Percentiles rank a stretch among this genome's conserved stretches.
These are phyloP conservation scores for Rhipidocladum racemiflorum DNA, from an alignment of 176 grass and related monocot species.

Conservation along the genomic window DNA sequence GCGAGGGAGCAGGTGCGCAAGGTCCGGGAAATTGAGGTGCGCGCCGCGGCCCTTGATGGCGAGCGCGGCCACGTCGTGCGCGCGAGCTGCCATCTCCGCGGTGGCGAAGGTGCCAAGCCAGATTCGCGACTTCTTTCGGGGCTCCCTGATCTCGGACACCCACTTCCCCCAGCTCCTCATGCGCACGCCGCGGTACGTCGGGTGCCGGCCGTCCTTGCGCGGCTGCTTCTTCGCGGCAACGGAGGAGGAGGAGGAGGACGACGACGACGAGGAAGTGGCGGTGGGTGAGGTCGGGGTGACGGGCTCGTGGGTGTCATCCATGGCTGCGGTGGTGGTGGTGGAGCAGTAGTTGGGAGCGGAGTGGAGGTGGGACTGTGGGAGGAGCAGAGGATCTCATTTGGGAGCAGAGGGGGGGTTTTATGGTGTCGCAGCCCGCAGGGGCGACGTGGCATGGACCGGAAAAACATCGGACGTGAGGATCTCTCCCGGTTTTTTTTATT, in stretches of 20 bases:
- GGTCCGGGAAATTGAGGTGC: conserved; percentile 60
- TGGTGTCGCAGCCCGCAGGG: conserved; percentile 1
- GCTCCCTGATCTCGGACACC: conserved; percentile 84
- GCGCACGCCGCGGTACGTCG: conserved; percentile 58
- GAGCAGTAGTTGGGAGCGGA: background rate
- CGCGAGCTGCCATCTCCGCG: conserved; percentile 65
- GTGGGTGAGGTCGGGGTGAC: conserved; percentile 7
- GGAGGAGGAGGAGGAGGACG: background rate
- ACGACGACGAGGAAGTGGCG: background rate
- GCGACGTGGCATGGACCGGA: conserved; percentile 13
- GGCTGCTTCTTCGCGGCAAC: conserved; percentile 30
- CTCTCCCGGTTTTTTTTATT: background rate
- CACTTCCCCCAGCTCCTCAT: conserved; percentile 75
- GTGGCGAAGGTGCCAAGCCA: conserved; percentile 72
- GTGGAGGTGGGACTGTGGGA: background rate
- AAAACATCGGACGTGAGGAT: background rate
- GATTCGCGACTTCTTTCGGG: conserved; percentile 71
- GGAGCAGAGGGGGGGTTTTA: conserved; percentile 27
- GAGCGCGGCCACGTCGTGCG: conserved; percentile 72
- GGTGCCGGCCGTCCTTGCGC: conserved; percentile 54
- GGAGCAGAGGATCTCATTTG: background rate
- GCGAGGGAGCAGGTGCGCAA: conserved; percentile 48
- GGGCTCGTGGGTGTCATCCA: conserved; percentile 20
- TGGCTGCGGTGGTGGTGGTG: conserved; percentile 5
- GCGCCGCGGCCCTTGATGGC: conserved; percentile 57